Conservation (phyloP, 2,329 filamentous ascomycete genomes). For the Biscogniauxia mediterranea region DNA sequence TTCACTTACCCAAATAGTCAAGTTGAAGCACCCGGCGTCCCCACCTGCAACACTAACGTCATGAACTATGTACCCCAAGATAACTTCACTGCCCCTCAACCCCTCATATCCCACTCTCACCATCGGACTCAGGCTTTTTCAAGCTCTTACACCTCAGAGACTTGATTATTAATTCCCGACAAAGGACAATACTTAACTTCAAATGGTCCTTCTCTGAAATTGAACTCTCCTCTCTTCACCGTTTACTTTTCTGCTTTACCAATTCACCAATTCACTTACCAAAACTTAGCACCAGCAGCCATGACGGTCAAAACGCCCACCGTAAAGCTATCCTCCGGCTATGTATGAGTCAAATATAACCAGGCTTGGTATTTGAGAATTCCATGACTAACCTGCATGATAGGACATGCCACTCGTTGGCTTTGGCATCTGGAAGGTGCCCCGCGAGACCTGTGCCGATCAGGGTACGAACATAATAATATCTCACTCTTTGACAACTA, state of each 20-base stretch:
- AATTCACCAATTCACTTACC: background rate
- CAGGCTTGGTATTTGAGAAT: background rate
- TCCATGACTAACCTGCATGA: slow-evolving; percentile 8
- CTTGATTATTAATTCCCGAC: too few species aligned
- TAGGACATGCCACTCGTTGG: slow-evolving; percentile 41
- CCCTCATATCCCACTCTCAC: slow-evolving; percentile 10
- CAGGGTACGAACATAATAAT: slow-evolving; percentile 35
- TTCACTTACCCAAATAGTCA: slow-evolving; percentile 15
- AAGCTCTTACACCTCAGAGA: background rate
- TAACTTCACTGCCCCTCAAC: slow-evolving; percentile 9
- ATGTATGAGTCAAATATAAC: slow-evolving; percentile 25
- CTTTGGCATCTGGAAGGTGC: slow-evolving; percentile 43
- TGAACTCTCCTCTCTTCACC: too few species aligned
- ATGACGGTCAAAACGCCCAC: slow-evolving; percentile 29
- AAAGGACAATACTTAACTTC: too few species aligned
- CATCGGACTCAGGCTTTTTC: slow-evolving; percentile 3
- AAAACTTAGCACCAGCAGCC: slow-evolving; percentile 2
- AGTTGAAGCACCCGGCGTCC: slow-evolving; percentile 12
- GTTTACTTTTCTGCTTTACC: too few species aligned
- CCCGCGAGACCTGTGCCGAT: slow-evolving; percentile 34
- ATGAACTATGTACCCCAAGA: slow-evolving; percentile 6
- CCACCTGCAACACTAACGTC: slow-evolving; percentile 15
- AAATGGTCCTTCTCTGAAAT: too few species aligned
- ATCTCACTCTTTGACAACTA: too few species aligned
- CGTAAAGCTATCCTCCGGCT: slow-evolving; percentile 37